A percentile compares a stretch with the other conserved stretches of the same genome.
phyloP scores from a whole-genome alignment of 371 early-diverging fungal species.

The Mucor indicus region DNA sequence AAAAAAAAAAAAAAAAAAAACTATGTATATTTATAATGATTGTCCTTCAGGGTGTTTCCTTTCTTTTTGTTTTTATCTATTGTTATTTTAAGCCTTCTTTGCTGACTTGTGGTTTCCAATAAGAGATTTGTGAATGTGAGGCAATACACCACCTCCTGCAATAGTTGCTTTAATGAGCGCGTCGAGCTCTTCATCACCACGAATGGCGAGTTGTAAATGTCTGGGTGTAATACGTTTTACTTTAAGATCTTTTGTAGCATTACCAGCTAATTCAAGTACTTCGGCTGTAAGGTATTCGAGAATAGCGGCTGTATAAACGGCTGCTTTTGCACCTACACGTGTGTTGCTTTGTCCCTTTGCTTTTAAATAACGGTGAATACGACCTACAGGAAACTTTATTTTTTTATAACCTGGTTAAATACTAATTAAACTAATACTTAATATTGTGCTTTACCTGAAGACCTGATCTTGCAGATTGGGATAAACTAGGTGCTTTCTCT shows the following conservation, averaged over 20 bases:
- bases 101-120: conserved; percentile 59
- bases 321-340: conserved; percentile 89
- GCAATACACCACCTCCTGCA: conserved; percentile 86
- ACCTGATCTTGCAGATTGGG: conserved; percentile 66
- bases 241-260: conserved; percentile 87
- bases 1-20: no score
- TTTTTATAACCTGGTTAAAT: conserved; percentile 6
- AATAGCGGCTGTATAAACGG: conserved; percentile 88
- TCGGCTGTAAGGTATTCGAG: conserved; percentile 91
- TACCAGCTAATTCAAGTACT: conserved; percentile 89
- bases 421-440: neutral
- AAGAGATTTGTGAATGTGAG: conserved; percentile 75
- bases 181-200: conserved; percentile 91
- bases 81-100: conserved; percentile 49
- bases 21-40: no score
- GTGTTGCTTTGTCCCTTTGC: conserved; percentile 72
- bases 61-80: no score
- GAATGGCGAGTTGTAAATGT: conserved; percentile 88
- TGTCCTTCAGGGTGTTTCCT: no score
- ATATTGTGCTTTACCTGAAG: conserved; percentile 49
- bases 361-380: conserved; percentile 89
- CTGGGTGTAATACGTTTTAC: conserved; percentile 89
- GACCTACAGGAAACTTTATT: conserved; percentile 78
- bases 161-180: conserved; percentile 86
- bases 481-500: conserved; percentile 54